Conservation (phyloP, 192 early-diverging fungal species). For the Gamsiella multidivaricata region DNA sequence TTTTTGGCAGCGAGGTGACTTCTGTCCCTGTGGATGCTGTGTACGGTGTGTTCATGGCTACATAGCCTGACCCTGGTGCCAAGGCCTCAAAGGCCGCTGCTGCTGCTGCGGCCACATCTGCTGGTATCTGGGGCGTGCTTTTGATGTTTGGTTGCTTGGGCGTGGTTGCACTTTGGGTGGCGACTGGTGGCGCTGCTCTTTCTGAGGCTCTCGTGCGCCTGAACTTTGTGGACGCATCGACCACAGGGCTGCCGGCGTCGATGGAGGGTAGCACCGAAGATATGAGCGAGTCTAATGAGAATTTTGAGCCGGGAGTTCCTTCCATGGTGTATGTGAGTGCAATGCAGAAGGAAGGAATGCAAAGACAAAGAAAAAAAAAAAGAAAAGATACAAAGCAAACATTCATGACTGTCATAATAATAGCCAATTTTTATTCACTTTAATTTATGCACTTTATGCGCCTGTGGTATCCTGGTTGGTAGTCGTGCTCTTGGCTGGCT, state of each 20-base stretch:
- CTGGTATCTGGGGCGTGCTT: not conserved
- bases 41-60: not conserved
- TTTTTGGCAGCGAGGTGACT: conserved; percentile 3
- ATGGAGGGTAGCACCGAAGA: conserved; percentile 24
- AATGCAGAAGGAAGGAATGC: not conserved
- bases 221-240: conserved; percentile 27
- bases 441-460: too few relatives aligned
- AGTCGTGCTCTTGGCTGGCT: too few relatives aligned
- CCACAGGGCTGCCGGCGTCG: not conserved
- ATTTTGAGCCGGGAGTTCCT: not conserved
- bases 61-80: too few relatives aligned
- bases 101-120: conserved; percentile 19
- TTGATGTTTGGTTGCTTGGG: not conserved
- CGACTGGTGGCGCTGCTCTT: conserved; percentile 16
- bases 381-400: too few relatives aligned
- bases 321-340: not conserved
- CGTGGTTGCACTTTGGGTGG: too few relatives aligned
- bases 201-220: conserved; percentile 24
- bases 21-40: not conserved
- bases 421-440: too few relatives aligned
- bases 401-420: too few relatives aligned
- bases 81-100: not conserved
- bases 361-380: conserved; percentile 13
- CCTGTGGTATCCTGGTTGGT: too few relatives aligned
- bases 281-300: conserved; percentile 41